A percentile compares a stretch with the other conserved stretches of the same genome.
Evolutionary conservation across 2,329 filamentous ascomycete species (phyloP).

Genomic region (Sphaceloma murrayae): DNA sequence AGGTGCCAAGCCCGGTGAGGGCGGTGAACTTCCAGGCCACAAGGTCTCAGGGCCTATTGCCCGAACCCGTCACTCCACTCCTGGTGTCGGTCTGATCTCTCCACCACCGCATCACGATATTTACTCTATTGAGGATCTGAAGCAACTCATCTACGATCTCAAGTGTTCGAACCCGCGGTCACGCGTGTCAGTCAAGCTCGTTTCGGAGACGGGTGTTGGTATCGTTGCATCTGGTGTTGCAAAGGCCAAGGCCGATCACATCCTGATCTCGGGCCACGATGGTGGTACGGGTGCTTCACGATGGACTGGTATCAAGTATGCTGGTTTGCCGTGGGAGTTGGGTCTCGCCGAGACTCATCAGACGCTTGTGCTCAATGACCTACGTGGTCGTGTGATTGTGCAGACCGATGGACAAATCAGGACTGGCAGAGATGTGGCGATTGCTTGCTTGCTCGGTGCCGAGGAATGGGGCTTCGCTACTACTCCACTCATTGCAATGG

Average conservation of each 20-base stretch:
- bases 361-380: slow-evolving; percentile 88
- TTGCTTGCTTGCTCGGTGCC: slow-evolving; percentile 90
- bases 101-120: slow-evolving; percentile 96
- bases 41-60: slow-evolving; percentile 94
- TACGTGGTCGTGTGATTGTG: slow-evolving; percentile 88
- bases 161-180: slow-evolving; percentile 93
- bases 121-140: slow-evolving; percentile 95
- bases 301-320: slow-evolving; percentile 99
- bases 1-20: slow-evolving; percentile 93
- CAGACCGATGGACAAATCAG: slow-evolving; percentile 93
- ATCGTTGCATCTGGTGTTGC: slow-evolving; percentile 96
- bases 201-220: slow-evolving; percentile 93
- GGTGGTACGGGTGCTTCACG: slow-evolving; percentile 92
- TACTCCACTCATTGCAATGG: slow-evolving; percentile 89
- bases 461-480: slow-evolving; percentile 98
- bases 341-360: slow-evolving; percentile 96
- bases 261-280: slow-evolving; percentile 92
- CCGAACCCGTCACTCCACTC: slow-evolving; percentile 88
- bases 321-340: slow-evolving; percentile 90
- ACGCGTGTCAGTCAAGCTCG: slow-evolving; percentile 90
- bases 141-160: slow-evolving; percentile 94
- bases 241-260: slow-evolving; percentile 95
- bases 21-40: slow-evolving; percentile 92
- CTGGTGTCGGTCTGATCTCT: slow-evolving; percentile 90
- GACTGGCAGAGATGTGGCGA: slow-evolving; percentile 86